phyloP scores from a whole-genome alignment of 805 yeast species.

The Saccharomycopsis selenospora region DNA sequence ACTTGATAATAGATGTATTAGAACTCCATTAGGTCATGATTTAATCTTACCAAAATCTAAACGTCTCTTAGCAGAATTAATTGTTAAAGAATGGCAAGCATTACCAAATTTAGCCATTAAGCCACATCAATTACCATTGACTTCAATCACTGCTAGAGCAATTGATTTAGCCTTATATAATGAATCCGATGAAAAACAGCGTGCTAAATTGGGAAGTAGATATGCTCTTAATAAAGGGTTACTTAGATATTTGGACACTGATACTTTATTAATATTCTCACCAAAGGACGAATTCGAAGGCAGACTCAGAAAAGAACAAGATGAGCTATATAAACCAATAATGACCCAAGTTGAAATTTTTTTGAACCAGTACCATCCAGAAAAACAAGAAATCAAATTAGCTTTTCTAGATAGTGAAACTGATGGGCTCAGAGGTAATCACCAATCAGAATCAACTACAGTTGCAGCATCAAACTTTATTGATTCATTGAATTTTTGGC shows the following conservation, averaged over 20 bases:
- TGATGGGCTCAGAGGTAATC: conserved; percentile 75
- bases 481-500: conserved; percentile 56
- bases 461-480: conserved; percentile 61
- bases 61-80: conserved; percentile 58
- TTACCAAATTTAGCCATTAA: conserved; percentile 61
- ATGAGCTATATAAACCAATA: conserved; percentile 67
- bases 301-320: conserved; percentile 68
- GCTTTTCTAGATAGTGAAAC: conserved; percentile 70
- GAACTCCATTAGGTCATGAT: conserved; percentile 76
- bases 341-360: conserved; percentile 58
- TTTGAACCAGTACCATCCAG: conserved; percentile 34
- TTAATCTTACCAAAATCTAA: conserved; percentile 56
- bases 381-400: conserved; percentile 34
- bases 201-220: conserved; percentile 54
- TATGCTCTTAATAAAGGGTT: conserved; percentile 52
- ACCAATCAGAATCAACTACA: conserved; percentile 54
- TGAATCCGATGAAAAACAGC: conserved; percentile 32
- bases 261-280: conserved; percentile 81
- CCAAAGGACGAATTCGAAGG: conserved; percentile 82
- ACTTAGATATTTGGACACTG: conserved; percentile 86
- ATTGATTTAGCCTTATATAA: conserved; percentile 54
- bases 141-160: conserved; percentile 81
- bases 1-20: conserved; percentile 68
- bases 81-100: conserved; percentile 83
- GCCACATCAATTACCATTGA: conserved; percentile 76